Evolutionary conservation across 176 grass and related monocot species (phyloP), one percentile per base, ranked within the genome.

Genomic region (Guadua angustifolia): DNA sequence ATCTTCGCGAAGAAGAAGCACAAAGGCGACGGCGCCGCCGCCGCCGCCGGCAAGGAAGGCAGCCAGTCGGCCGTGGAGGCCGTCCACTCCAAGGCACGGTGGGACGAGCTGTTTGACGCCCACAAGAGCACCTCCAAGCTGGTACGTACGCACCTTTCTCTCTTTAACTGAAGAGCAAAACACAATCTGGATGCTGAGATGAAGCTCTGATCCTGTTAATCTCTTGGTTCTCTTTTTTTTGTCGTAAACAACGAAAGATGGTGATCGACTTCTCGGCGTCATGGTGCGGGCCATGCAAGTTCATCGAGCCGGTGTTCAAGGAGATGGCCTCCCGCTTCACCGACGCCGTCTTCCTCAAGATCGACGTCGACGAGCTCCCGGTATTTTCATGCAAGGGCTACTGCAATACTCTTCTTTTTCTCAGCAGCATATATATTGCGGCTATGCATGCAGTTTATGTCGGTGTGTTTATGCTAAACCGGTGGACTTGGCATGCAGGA

Each of bases 211-310:
- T 56, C 52, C 18, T 56, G 14, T 0, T 38, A 43, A 11, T 13
- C 6, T 72, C 11, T 26, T 62, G 7, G 43, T 53, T 80, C 44
- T 51, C 39, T 44, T 18, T 85, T 18, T 25, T 17, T 6, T 21
- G 18, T 21, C 52, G 6, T 56, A 8, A 21, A 8, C 4, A 21
- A 21, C 19, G 18, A 56, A 74, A 94, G 88, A 69, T 95, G 84
- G 93, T 98, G 75, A 86, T 95, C 80, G 95, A 98, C 75, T 98
- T 98, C 79, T 88, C 89, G 16, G 93, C 95, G 24, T 83, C 89
- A 5, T 94, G 93, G 95, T 98, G 95, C 71, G 95, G 91, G 42
- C 95, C 95, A 7, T 98, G 95, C 93, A 91, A 87, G 69, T 83
- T 88, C 83, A 94, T 98, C 38, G 89, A 92, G 78, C 95, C 93